A percentile compares a stretch with the other conserved stretches of the same genome.
These are phyloP conservation scores for Pichia pseudocactophila DNA, from an alignment of 805 yeast species.

Conservation along the genomic window DNA sequence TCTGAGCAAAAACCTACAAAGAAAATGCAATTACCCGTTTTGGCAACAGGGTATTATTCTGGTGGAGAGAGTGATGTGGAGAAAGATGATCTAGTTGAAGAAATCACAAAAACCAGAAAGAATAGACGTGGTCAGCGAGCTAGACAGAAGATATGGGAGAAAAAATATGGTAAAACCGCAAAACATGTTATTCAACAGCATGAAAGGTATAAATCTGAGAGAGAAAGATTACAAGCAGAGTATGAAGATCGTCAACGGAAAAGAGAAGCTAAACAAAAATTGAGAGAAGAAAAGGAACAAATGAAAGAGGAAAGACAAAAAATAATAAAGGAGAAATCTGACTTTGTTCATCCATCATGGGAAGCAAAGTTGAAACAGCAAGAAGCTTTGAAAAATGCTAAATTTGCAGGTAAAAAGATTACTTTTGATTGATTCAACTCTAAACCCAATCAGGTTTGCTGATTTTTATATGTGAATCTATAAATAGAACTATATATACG, in stretches of 20 bases:
- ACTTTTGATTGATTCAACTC: slow-evolving; percentile 58
- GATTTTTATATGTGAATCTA: too few relatives aligned
- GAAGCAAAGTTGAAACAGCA: slow-evolving; percentile 74
- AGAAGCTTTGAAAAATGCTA: slow-evolving; percentile 51
- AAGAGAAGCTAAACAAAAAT: slow-evolving; percentile 46
- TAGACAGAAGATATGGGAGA: slow-evolving; percentile 93
- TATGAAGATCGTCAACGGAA: slow-evolving; percentile 65
- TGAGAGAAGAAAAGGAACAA: slow-evolving; percentile 11
- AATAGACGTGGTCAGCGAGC: slow-evolving; percentile 97
- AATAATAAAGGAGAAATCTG: slow-evolving; percentile 11
- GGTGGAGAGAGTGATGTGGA: slow-evolving; percentile 66
- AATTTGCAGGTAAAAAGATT: slow-evolving; percentile 80
- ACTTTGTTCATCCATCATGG: slow-evolving; percentile 90
- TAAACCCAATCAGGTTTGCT: too few relatives aligned
- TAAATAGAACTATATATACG: too few relatives aligned
- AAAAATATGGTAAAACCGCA: slow-evolving; percentile 78
- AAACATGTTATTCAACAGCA: slow-evolving; percentile 66
- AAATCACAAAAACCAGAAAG: slow-evolving; percentile 48
- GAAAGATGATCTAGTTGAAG: slow-evolving; percentile 43
- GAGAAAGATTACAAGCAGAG: slow-evolving; percentile 52
- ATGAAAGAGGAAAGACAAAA: slow-evolving; percentile 9
- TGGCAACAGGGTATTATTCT: slow-evolving; percentile 75
- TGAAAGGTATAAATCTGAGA: slow-evolving; percentile 43
- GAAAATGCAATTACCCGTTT: slow-evolving; percentile 47
- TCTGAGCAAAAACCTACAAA: slow-evolving; percentile 21